Evolutionary conservation across 1,139 yeast species (phyloP).

Genomic region (Schizosaccharomyces versatilis): DNA sequence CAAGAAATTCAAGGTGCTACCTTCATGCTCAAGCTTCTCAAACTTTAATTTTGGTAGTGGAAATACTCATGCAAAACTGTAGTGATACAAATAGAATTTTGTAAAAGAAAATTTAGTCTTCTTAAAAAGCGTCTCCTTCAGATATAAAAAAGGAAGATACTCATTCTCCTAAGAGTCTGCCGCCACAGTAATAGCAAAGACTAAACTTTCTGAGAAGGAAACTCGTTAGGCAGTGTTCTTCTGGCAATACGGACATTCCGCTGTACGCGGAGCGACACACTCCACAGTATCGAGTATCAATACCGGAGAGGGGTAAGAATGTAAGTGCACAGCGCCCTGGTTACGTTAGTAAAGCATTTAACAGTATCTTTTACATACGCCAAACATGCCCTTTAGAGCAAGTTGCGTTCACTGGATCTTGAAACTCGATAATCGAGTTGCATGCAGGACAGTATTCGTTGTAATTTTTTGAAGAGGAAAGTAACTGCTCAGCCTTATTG

Average conservation of each 20-base stretch:
- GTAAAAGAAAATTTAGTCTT: not conserved
- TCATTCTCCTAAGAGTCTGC: not conserved
- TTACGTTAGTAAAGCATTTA: too few species aligned
- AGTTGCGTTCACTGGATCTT: not conserved
- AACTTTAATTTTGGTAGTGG: constrained; percentile 11
- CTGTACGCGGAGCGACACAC: not conserved
- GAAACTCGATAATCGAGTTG: not conserved
- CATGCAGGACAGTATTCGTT: constrained; percentile 1
- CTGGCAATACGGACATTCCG: not conserved
- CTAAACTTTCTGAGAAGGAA: not conserved
- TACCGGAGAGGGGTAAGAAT: not conserved
- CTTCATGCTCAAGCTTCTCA: constrained; percentile 60
- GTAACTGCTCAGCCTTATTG: not conserved
- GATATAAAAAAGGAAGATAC: too few species aligned
- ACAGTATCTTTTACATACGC: not conserved
- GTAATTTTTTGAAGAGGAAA: not conserved
- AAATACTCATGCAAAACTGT: not conserved
- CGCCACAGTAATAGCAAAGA: not conserved
- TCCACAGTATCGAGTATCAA: not conserved
- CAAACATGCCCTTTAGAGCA: not conserved
- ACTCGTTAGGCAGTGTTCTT: not conserved
- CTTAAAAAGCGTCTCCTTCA: not conserved
- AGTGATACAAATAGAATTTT: not conserved
- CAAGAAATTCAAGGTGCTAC: constrained; percentile 70
- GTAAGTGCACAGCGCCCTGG: not conserved